These are phyloP conservation scores for Byssochlamys sp. DNA, from an alignment of 2,329 filamentous ascomycete genomes.

Conservation along the genomic window DNA sequence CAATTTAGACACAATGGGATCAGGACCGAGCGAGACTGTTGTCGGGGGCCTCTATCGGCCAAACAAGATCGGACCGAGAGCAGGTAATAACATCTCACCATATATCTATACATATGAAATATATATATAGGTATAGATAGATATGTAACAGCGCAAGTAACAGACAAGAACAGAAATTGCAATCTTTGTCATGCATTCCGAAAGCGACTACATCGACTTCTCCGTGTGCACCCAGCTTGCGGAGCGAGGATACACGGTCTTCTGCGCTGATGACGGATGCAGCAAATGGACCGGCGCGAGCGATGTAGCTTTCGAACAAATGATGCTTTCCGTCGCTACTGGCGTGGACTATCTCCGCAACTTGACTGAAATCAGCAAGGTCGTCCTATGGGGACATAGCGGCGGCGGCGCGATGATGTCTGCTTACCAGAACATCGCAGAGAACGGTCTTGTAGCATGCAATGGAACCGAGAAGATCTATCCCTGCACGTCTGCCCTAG, in stretches of 20 bases:
- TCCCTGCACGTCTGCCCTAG: constrained; percentile 7
- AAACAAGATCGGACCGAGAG: background rate
- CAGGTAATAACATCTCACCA: background rate
- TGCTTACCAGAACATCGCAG: constrained; percentile 12
- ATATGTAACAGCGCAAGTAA: background rate
- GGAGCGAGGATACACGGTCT: constrained; percentile 8
- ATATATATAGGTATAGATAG: too few relatives aligned
- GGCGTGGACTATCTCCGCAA: constrained; percentile 9
- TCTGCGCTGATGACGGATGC: constrained; percentile 10
- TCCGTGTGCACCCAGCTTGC: constrained; percentile 9
- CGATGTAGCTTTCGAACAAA: constrained; percentile 10
- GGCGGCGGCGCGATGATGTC: constrained; percentile 18
- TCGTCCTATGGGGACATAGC: constrained; percentile 42
- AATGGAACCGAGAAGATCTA: constrained; percentile 11
- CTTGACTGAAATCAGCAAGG: constrained; percentile 31
- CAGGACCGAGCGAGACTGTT: constrained; percentile 1
- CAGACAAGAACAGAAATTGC: constrained; percentile 1
- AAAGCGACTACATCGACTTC: constrained; percentile 10
- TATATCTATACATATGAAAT: background rate
- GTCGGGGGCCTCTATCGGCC: constrained; percentile 9
- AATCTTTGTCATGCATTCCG: constrained; percentile 11
- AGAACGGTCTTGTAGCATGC: constrained; percentile 11
- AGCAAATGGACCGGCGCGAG: constrained; percentile 8
- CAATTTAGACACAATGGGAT: background rate
- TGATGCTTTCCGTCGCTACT: constrained; percentile 6